Percentiles rank a stretch among this genome's conserved stretches.
phyloP scores from a whole-genome alignment of 768 basidiomycete genomes.

The Udeniomyces megalosporus region DNA sequence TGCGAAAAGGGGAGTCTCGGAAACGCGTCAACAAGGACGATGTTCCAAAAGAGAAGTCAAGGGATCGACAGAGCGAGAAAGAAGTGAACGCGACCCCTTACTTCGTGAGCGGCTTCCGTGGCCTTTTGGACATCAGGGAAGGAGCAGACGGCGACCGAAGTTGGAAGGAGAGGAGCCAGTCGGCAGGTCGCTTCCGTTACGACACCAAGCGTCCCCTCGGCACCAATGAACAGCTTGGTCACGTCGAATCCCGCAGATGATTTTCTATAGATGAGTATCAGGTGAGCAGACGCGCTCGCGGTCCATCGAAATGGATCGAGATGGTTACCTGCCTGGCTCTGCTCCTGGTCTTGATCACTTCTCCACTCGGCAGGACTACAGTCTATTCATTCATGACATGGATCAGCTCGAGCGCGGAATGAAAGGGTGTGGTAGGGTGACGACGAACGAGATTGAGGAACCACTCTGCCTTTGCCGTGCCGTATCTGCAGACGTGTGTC shows the following conservation, averaged over 20 bases:
- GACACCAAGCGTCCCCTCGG: slow-evolving; percentile 35
- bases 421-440: not conserved
- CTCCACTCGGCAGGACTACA: slow-evolving; percentile 71
- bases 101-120: slow-evolving; percentile 63
- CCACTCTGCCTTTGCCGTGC: slow-evolving; percentile 77
- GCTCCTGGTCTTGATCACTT: slow-evolving; percentile 72
- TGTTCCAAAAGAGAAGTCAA: slow-evolving; percentile 28
- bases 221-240: slow-evolving; percentile 65
- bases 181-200: slow-evolving; percentile 47
- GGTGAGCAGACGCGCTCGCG: not conserved
- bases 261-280: slow-evolving; percentile 36
- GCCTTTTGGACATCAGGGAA: slow-evolving; percentile 67
- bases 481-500: too few relatives aligned
- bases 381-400: too few relatives aligned
- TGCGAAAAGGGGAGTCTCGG: not conserved
- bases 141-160: slow-evolving; percentile 72
- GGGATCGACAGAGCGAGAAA: not conserved
- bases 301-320: not conserved
- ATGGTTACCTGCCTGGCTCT: slow-evolving; percentile 21
- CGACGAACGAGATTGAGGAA: slow-evolving; percentile 55
- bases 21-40: slow-evolving; percentile 42
- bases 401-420: not conserved
- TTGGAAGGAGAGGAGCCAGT: slow-evolving; percentile 62
- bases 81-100: slow-evolving; percentile 26
- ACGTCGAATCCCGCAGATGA: slow-evolving; percentile 75